These are phyloP conservation scores for Cajanus cajan DNA, from an alignment of 306 rosid species.

Conservation along the genomic window DNA sequence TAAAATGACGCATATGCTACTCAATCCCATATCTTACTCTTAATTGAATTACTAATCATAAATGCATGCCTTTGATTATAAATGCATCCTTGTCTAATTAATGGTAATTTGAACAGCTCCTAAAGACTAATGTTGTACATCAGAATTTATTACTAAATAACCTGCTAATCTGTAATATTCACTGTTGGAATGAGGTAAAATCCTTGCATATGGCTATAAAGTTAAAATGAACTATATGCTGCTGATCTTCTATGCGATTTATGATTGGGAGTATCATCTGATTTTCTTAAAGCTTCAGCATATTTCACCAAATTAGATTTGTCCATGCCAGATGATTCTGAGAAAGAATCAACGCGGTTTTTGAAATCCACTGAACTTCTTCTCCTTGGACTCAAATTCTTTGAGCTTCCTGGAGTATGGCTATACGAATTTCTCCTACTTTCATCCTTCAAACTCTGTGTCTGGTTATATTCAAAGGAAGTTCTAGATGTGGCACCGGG, in stretches of 20 bases:
- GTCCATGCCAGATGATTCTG: conserved; percentile 36
- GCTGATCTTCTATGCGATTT: conserved; percentile 42
- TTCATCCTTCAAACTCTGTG: conserved; percentile 42
- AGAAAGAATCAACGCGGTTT: conserved; percentile 28
- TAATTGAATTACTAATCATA: not conserved
- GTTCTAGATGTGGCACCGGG: conserved; percentile 32
- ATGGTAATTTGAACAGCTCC: conserved; percentile 28
- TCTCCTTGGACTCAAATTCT: conserved; percentile 30
- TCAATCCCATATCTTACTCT: too few relatives aligned
- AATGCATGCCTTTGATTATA: not conserved
- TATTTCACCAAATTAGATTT: conserved; percentile 66
- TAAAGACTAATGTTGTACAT: conserved; percentile 26
- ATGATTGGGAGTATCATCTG: conserved; percentile 28
- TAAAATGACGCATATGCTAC: not conserved
- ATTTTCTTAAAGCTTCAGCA: conserved; percentile 67
- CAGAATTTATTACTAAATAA: conserved; percentile 11
- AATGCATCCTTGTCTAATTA: conserved; percentile 13
- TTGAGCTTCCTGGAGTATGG: conserved; percentile 40
- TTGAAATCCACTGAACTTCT: conserved; percentile 34
- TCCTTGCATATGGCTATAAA: not conserved
- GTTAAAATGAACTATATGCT: conserved; percentile 49
- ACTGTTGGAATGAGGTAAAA: conserved; percentile 18
- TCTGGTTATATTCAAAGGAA: conserved; percentile 44
- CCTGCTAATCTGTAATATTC: conserved; percentile 27
- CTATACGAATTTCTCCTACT: conserved; percentile 23